phyloP scores from a whole-genome alignment of 2,329 filamentous ascomycete species.

The Trichoderma sp. region DNA sequence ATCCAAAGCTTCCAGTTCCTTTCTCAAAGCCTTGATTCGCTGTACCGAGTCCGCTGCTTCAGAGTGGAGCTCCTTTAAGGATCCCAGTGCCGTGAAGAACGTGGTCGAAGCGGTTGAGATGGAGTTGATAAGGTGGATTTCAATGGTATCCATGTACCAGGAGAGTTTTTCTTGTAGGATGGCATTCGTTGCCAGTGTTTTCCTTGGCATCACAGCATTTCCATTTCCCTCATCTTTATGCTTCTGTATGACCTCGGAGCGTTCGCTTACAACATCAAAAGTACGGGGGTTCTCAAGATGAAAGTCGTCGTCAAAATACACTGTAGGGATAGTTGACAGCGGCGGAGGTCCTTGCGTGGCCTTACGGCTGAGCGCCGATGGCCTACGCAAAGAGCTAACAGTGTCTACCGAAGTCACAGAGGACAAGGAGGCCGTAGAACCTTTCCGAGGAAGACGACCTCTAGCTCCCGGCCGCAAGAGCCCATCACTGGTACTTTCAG shows the following conservation, averaged over 20 bases:
- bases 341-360: conserved; percentile 75
- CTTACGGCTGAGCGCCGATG: conserved; percentile 55
- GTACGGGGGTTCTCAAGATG: conserved; percentile 94
- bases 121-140: conserved; percentile 93
- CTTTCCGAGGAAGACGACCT: conserved; percentile 33
- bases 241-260: conserved; percentile 88
- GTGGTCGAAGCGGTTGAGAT: conserved; percentile 95
- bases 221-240: conserved; percentile 57
- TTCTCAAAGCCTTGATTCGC: conserved; percentile 77
- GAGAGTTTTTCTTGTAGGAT: conserved; percentile 97
- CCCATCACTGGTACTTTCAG: conserved; percentile 44
- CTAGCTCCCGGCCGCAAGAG: conserved; percentile 47
- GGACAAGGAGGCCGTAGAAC: conserved; percentile 47
- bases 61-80: conserved; percentile 83
- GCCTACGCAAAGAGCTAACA: conserved; percentile 44
- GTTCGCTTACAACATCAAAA: conserved; percentile 94
- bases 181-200: conserved; percentile 91
- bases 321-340: conserved; percentile 83
- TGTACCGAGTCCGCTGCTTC: conserved; percentile 91
- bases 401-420: conserved; percentile 54
- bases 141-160: conserved; percentile 99
- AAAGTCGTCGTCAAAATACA: conserved; percentile 96
- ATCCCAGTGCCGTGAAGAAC: conserved; percentile 93
- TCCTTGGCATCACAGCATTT: conserved; percentile 62
- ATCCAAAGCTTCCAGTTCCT: conserved; percentile 79